Conservation (phyloP, 2,329 filamentous ascomycete species). For the Aspergillus sp. region DNA sequence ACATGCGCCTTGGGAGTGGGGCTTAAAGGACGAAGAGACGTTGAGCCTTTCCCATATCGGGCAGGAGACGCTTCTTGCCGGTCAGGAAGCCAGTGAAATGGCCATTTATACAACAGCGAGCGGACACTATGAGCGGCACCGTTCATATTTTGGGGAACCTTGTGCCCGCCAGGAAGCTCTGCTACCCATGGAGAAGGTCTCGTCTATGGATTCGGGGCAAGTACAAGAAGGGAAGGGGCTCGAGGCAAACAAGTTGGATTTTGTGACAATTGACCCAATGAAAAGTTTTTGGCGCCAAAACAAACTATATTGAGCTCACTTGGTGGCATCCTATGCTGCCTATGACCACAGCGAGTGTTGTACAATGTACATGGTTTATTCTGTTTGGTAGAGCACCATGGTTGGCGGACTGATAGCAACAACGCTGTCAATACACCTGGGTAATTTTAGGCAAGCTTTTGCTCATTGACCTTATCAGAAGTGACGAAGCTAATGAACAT, state of each 20-base stretch:
- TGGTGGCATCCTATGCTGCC: not conserved
- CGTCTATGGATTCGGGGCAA: not conserved
- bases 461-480: not conserved
- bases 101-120: not conserved
- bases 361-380: not conserved
- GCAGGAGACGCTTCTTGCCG: not conserved
- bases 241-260: not conserved
- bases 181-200: not conserved
- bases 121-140: not conserved
- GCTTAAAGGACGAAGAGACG: not conserved
- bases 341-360: not conserved
- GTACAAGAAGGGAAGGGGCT: not conserved
- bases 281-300: slow-evolving; percentile 24
- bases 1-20: not conserved
- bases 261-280: not conserved
- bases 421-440: not conserved
- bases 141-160: not conserved
- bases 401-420: not conserved
- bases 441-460: not conserved
- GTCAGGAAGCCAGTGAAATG: not conserved
- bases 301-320: slow-evolving; percentile 24
- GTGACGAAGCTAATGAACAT: not conserved
- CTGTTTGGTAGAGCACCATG: not conserved
- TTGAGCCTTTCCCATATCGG: not conserved
- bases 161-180: not conserved